A percentile compares a stretch with the other conserved stretches of the same genome.
phyloP scores from a whole-genome alignment of 164 flowering plant species.

The Annona squamosa region DNA sequence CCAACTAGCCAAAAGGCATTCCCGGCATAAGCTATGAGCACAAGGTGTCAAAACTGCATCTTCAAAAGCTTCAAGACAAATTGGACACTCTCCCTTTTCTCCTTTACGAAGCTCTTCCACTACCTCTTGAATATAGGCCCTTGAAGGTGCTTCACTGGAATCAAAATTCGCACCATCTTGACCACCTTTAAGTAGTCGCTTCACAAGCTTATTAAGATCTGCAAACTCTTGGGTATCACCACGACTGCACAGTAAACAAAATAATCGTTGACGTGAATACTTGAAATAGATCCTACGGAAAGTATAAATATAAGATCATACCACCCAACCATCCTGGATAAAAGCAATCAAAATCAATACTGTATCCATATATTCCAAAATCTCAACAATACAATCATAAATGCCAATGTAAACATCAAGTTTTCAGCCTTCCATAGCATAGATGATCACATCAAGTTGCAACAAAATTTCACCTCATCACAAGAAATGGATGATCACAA shows the following conservation, averaged over 20 bases:
- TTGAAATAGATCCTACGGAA: not conserved
- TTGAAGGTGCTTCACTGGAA: conserved; percentile 51
- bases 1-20: conserved; percentile 94
- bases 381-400: not conserved
- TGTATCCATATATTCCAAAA: not conserved
- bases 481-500: conserved; percentile 99
- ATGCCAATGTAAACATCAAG: not conserved
- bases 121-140: conserved; percentile 84
- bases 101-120: conserved; percentile 89
- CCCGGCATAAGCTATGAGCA: conserved; percentile 93
- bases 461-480: conserved; percentile 62
- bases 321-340: not conserved
- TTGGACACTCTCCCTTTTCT: conserved; percentile 92
- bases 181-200: conserved; percentile 72
- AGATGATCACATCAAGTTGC: not conserved
- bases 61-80: conserved; percentile 96
- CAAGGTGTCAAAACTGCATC: conserved; percentile 98
- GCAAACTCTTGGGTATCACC: conserved; percentile 91
- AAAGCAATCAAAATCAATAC: not conserved
- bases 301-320: not conserved
- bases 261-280: conserved; percentile 1
- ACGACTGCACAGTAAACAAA: conserved; percentile 50
- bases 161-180: conserved; percentile 34
- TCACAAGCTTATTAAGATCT: conserved; percentile 87
- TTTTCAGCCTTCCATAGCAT: not conserved